phyloP scores from a whole-genome alignment of 2,329 filamentous ascomycete genomes.

The Calonectria pauciramosa region DNA sequence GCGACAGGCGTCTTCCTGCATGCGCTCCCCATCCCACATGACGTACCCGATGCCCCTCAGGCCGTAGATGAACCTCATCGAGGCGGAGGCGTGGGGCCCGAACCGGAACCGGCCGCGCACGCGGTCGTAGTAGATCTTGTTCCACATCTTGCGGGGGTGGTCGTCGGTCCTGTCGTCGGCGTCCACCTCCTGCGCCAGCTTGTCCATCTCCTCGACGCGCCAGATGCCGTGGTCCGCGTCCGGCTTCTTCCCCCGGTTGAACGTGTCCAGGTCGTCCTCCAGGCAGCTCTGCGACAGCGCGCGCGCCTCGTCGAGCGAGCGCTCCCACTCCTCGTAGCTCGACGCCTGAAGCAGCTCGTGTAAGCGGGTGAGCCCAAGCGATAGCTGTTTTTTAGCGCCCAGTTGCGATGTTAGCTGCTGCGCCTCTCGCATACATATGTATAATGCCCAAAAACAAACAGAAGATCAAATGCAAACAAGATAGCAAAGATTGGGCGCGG shows the following conservation, averaged over 20 bases:
- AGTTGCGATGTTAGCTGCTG: neutral
- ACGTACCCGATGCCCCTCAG: slow-evolving; percentile 39
- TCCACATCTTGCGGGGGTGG: slow-evolving; percentile 36
- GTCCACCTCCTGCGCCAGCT: slow-evolving; percentile 33
- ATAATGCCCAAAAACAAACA: neutral
- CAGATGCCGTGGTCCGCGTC: slow-evolving; percentile 20
- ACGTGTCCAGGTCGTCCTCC: slow-evolving; percentile 33
- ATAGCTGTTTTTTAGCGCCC: slow-evolving; percentile 35
- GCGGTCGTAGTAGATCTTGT: slow-evolving; percentile 34
- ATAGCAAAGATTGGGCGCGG: neutral
- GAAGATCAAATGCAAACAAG: neutral
- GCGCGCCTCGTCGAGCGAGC: slow-evolving; percentile 18
- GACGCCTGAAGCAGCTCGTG: slow-evolving; percentile 29
- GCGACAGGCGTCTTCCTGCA: slow-evolving; percentile 35
- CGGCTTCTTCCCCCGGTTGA: slow-evolving; percentile 27
- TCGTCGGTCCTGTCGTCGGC: slow-evolving; percentile 31
- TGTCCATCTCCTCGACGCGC: slow-evolving; percentile 35
- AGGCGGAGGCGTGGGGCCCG: slow-evolving; percentile 30
- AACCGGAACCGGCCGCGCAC: slow-evolving; percentile 32
- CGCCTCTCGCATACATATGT: neutral
- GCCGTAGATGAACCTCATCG: slow-evolving; percentile 38
- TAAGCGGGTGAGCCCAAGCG: slow-evolving; percentile 33
- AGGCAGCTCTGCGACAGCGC: slow-evolving; percentile 28
- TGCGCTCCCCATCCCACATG: slow-evolving; percentile 38
- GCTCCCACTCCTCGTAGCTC: slow-evolving; percentile 38